These are phyloP conservation scores for Macadamia tetraphylla DNA, from an alignment of 164 flowering plant genomes.

Conservation along the genomic window DNA sequence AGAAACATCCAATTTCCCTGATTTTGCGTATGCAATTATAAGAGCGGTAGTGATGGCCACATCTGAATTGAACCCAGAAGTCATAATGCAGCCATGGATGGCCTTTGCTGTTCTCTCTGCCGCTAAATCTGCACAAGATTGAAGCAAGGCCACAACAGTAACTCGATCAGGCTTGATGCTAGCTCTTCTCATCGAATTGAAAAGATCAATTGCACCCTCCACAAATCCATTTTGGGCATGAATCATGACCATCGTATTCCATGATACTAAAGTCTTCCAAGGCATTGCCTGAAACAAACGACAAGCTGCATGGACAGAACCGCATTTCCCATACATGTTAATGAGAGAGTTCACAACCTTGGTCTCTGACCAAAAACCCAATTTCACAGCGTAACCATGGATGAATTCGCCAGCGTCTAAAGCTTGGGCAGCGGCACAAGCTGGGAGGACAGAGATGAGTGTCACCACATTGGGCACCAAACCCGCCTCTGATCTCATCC, in stretches of 20 bases:
- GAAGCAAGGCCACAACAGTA: constrained; percentile 30
- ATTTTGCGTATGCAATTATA: constrained; percentile 25
- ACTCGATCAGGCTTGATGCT: constrained; percentile 21
- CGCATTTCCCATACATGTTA: constrained; percentile 29
- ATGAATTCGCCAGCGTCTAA: constrained; percentile 19
- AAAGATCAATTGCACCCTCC: constrained; percentile 11
- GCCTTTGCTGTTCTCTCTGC: constrained; percentile 18
- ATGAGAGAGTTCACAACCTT: constrained; percentile 26
- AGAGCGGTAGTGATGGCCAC: constrained; percentile 23
- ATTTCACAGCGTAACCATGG: constrained; percentile 23
- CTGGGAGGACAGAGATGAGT: constrained; percentile 17
- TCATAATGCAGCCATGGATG: constrained; percentile 23
- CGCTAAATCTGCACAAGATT: constrained; percentile 25
- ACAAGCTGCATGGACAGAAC: constrained; percentile 9
- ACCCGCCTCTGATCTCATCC: constrained; percentile 21
- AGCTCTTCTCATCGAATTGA: constrained; percentile 22
- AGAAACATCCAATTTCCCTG: constrained; percentile 23
- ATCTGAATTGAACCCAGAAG: constrained; percentile 21
- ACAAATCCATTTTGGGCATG: constrained; percentile 21
- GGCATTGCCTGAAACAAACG: constrained; percentile 21
- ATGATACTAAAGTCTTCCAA: constrained; percentile 23
- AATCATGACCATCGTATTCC: constrained; percentile 32
- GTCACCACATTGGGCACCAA: constrained; percentile 27
- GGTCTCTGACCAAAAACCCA: constrained; percentile 16
- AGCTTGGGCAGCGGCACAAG: constrained; percentile 13